Evolutionary conservation across 2,329 filamentous ascomycete species (phyloP).

Genomic region (Cephalotrichum gorgonifer): DNA sequence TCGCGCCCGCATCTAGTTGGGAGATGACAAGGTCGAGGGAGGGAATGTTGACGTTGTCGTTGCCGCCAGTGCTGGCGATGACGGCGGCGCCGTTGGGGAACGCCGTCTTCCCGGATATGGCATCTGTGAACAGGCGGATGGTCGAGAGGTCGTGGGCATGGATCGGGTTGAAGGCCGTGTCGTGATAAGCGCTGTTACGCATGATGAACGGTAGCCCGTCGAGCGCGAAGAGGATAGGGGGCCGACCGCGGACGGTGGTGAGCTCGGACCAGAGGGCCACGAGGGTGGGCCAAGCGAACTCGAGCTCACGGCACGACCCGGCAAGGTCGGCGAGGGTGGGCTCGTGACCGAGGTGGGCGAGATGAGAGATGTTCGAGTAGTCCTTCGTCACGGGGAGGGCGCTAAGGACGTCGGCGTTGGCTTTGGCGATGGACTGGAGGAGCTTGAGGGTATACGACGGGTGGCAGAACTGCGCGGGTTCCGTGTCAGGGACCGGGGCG

Average conservation of each 20-base stretch:
- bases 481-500: constrained; percentile 50
- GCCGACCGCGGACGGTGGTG: constrained; percentile 32
- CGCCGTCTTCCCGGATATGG: constrained; percentile 49
- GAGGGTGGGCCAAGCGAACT: constrained; percentile 73
- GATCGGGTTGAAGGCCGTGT: constrained; percentile 58
- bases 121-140: constrained; percentile 62
- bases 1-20: constrained; percentile 36
- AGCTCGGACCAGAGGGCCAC: constrained; percentile 75
- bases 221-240: constrained; percentile 60
- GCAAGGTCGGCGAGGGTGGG: constrained; percentile 59
- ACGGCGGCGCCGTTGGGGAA: constrained; percentile 69
- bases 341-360: constrained; percentile 47
- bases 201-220: constrained; percentile 79
- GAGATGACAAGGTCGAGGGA: constrained; percentile 60
- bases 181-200: constrained; percentile 65
- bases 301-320: constrained; percentile 61
- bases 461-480: constrained; percentile 60
- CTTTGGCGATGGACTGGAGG: constrained; percentile 59
- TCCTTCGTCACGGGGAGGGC: constrained; percentile 31
- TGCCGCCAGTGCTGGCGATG: constrained; percentile 62
- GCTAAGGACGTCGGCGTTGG: constrained; percentile 58
- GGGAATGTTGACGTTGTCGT: constrained; percentile 54
- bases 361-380: constrained; percentile 31
- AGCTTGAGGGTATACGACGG: constrained; percentile 66
- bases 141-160: constrained; percentile 80